Percentiles rank a stretch among this genome's conserved stretches.
These are phyloP conservation scores for Candida tetrigidarum DNA, from an alignment of 1,139 yeast species.

Conservation along the genomic window DNA sequence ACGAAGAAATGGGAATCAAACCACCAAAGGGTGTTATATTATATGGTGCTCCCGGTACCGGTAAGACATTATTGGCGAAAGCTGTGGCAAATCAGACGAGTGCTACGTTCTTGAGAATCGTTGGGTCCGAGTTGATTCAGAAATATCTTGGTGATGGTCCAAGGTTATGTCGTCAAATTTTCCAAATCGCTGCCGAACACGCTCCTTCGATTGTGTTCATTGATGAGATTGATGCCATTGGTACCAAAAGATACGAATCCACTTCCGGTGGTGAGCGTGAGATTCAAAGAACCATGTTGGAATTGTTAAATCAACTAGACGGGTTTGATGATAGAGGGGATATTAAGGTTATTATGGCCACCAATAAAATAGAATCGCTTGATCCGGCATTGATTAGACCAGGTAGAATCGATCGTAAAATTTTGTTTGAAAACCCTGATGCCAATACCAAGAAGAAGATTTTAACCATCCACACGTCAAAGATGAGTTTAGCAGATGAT, in stretches of 20 bases:
- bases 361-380: constrained; percentile 91
- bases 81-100: constrained; percentile 99
- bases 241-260: constrained; percentile 95
- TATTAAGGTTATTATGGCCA: constrained; percentile 98
- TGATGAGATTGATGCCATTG: constrained; percentile 99
- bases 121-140: constrained; percentile 96
- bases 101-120: constrained; percentile 95
- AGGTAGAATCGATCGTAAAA: constrained; percentile 98
- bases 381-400: constrained; percentile 99
- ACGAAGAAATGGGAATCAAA: constrained; percentile 99
- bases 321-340: constrained; percentile 99
- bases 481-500: constrained; percentile 89
- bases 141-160: constrained; percentile 99
- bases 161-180: constrained; percentile 89
- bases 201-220: constrained; percentile 98
- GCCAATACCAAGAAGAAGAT: constrained; percentile 92
- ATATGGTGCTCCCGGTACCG: constrained; percentile 99
- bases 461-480: constrained; percentile 89
- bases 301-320: constrained; percentile 92
- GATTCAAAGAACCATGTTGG: constrained; percentile 98
- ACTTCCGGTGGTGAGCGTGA: constrained; percentile 98
- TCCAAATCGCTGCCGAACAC: constrained; percentile 95
- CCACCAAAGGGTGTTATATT: constrained; percentile 99
- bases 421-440: constrained; percentile 95
- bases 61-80: constrained; percentile 94